Percentiles rank a stretch among this genome's conserved stretches.
Evolutionary conservation across 2,329 filamentous ascomycete genomes (phyloP).

Genomic region (Botryotinia convoluta): DNA sequence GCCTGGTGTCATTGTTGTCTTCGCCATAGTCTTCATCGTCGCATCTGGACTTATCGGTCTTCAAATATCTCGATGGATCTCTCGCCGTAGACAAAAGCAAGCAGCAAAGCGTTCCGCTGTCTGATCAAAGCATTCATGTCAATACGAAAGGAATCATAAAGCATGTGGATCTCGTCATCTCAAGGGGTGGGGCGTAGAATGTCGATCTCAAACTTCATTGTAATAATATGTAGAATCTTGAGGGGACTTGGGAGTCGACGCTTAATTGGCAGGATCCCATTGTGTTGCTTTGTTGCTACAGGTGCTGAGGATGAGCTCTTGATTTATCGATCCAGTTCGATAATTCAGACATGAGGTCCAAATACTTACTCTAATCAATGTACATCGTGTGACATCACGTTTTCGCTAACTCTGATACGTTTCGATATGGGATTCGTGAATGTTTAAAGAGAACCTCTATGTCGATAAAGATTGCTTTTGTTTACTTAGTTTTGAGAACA

Average conservation of each 20-base stretch:
- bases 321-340: background rate
- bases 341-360: background rate
- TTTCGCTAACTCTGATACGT: background rate
- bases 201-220: background rate
- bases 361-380: background rate
- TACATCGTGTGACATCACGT: background rate
- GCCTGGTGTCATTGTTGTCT: conserved; percentile 60
- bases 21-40: conserved; percentile 59
- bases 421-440: background rate
- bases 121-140: background rate
- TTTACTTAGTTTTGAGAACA: background rate
- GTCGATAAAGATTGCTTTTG: background rate
- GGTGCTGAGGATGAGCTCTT: background rate
- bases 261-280: background rate
- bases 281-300: background rate
- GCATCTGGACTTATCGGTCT: conserved; percentile 49
- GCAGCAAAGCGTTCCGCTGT: conserved; percentile 1
- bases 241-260: background rate
- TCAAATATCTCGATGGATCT: conserved; percentile 48
- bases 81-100: conserved; percentile 27
- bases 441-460: background rate
- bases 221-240: background rate
- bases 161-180: background rate
- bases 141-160: background rate
- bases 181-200: background rate